phyloP scores from a whole-genome alignment of 257 asterid genomes.

The Solanum piurae region DNA sequence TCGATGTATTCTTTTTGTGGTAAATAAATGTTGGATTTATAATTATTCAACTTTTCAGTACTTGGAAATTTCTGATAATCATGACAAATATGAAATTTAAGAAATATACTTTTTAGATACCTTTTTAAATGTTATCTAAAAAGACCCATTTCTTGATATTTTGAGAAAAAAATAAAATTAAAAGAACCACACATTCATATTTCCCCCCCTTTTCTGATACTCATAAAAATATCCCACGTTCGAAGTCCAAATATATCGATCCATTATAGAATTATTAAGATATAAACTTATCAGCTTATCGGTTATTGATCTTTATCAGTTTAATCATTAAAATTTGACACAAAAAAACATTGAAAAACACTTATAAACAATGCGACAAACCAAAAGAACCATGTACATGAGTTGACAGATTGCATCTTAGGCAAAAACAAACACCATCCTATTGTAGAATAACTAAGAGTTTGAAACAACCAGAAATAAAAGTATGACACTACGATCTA shows the following conservation, averaged over 20 bases:
- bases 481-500: neutral
- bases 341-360: rapidly evolving
- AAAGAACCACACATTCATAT: neutral
- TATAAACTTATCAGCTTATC: too few relatives aligned
- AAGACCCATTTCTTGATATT: neutral
- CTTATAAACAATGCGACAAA: neutral
- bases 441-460: too few relatives aligned
- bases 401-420: neutral
- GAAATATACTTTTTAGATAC: neutral
- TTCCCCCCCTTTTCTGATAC: neutral
- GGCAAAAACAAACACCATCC: neutral
- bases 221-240: neutral
- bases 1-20: neutral
- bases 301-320: too few relatives aligned
- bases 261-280: too few relatives aligned
- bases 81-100: neutral
- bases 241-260: neutral
- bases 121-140: neutral
- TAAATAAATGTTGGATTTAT: neutral
- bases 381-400: neutral
- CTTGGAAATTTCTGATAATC: neutral
- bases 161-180: neutral
- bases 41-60: neutral
- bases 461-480: neutral
- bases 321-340: too few relatives aligned